Base-by-base conservation (phyloP, 2,329 filamentous ascomycete species). In the Aspergillus carbonarius region DNA sequence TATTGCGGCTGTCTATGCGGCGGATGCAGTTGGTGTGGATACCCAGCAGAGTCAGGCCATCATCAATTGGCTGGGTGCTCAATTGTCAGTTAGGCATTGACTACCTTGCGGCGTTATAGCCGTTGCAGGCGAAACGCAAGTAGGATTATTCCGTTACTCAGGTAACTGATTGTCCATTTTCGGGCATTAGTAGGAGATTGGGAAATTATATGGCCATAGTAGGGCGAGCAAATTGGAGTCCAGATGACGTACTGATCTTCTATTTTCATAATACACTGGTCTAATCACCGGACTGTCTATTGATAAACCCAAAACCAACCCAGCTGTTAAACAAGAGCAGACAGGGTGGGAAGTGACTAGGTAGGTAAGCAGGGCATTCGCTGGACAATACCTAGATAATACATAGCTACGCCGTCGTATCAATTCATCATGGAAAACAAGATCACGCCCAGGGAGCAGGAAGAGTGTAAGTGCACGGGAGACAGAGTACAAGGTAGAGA, bases 41-140 rank as follows among this genome's bases (percentile, higher is more conserved):
- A 66, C 66, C 20, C 62, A 71, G 52, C 72, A 70, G 46, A 65
- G 64, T 4, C 63, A 55, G 5, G 69, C 64, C 37, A 49, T 75
- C 54, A 61, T 67, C n/a, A 58, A 60, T 17, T 75, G 72, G 72
- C 44, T 74, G 42, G 62, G 60, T 6, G 58, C 69, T 52, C 65
- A 61, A 39, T 51, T 73, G 37, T 73, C 58, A 65, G 18, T 5
- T 44, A 6, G n/a, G 30, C 13, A 32, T 20, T 27, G 13, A 13
- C 13, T 17, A 5, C 7, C 15, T 12, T 10, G 30, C 8, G 3
- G 7, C 9, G 9, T 32, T 32, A 32, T 32, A 4, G 30, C 30
- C 10, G 10, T 32, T 32, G 7, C 30, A 32, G 25, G 25, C 7
- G 25, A 8, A 27, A 40, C 20, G 18, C 32, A 25, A 20, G 20